phyloP scores from a whole-genome alignment of 1,284 basidiomycete genomes.

The Cutaneotrichosporon dermatis region DNA sequence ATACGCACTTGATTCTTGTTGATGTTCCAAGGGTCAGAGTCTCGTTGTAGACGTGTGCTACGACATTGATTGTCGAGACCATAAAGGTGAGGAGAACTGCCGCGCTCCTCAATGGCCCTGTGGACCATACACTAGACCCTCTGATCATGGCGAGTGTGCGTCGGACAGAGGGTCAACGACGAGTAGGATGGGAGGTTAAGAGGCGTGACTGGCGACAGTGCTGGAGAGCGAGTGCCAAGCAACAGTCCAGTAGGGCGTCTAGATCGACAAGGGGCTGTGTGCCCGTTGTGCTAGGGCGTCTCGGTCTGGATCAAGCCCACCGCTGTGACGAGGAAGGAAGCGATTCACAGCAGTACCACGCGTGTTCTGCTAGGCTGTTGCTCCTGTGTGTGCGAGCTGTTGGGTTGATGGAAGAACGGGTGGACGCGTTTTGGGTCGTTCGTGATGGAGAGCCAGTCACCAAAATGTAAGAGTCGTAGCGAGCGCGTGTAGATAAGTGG shows the following conservation, averaged over 20 bases:
- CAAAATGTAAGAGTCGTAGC: too few species aligned
- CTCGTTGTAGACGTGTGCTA: constrained; percentile 57
- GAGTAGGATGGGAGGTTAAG: not conserved
- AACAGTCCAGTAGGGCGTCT: not conserved
- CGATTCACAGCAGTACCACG: not conserved
- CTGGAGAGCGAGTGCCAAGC: not conserved
- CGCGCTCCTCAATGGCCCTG: constrained; percentile 1
- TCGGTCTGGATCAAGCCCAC: not conserved
- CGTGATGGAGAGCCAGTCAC: too few species aligned
- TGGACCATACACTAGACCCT: constrained; percentile 7
- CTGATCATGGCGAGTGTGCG: constrained; percentile 8
- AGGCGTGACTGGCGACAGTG: not conserved
- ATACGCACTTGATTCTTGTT: constrained; percentile 65
- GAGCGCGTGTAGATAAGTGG: too few species aligned
- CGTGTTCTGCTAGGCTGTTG: too few species aligned
- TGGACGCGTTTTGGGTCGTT: too few species aligned
- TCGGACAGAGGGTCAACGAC: not conserved
- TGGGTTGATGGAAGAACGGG: too few species aligned
- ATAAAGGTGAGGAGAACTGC: constrained; percentile 3
- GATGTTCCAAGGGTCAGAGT: constrained; percentile 75
- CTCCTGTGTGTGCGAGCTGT: too few species aligned
- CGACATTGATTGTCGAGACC: constrained; percentile 14
- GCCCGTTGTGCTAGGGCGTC: too few species aligned
- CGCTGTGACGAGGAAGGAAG: not conserved
- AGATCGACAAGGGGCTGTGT: not conserved